phyloP scores from a whole-genome alignment of 1,284 basidiomycete genomes.

The Cutaneotrichosporon cavernicola region DNA sequence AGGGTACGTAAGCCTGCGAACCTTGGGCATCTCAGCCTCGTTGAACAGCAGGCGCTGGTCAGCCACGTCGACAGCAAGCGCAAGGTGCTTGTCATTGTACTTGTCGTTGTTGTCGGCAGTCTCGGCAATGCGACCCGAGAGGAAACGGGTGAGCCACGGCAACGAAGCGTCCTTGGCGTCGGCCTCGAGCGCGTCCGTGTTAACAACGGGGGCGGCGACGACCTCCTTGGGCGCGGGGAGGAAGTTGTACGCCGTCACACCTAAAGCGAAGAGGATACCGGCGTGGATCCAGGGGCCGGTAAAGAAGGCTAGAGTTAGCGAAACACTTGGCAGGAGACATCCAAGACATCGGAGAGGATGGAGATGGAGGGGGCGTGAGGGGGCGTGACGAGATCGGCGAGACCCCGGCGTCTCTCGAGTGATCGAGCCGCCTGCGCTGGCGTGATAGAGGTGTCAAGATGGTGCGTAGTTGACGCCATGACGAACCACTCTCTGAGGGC shows the following conservation, averaged over 20 bases:
- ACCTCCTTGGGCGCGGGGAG: conserved; percentile 39
- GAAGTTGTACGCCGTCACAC: conserved; percentile 42
- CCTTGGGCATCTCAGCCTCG: conserved; percentile 53
- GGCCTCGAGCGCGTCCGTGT: conserved; percentile 34
- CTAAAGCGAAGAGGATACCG: conserved; percentile 36
- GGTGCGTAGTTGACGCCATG: too few relatives aligned
- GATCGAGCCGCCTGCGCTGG: too few relatives aligned
- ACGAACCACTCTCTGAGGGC: too few relatives aligned
- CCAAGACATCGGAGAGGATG: not conserved
- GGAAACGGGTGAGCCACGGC: conserved; percentile 48
- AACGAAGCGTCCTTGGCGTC: conserved; percentile 22
- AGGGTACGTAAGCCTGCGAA: conserved; percentile 51
- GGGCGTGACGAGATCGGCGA: too few relatives aligned
- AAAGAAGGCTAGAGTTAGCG: conserved; percentile 44
- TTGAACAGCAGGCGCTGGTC: conserved; percentile 54
- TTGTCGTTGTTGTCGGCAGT: conserved; percentile 40
- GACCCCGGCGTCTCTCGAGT: too few relatives aligned
- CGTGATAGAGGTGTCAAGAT: too few relatives aligned
- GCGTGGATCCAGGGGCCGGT: conserved; percentile 48
- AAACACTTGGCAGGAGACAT: not conserved
- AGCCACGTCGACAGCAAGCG: conserved; percentile 47
- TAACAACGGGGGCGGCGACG: conserved; percentile 36
- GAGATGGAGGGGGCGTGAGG: not conserved
- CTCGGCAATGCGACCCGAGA: conserved; percentile 43
- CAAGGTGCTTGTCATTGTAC: conserved; percentile 53